Conservation (phyloP, 1,284 basidiomycete genomes). For the Ustilago lituana region DNA sequence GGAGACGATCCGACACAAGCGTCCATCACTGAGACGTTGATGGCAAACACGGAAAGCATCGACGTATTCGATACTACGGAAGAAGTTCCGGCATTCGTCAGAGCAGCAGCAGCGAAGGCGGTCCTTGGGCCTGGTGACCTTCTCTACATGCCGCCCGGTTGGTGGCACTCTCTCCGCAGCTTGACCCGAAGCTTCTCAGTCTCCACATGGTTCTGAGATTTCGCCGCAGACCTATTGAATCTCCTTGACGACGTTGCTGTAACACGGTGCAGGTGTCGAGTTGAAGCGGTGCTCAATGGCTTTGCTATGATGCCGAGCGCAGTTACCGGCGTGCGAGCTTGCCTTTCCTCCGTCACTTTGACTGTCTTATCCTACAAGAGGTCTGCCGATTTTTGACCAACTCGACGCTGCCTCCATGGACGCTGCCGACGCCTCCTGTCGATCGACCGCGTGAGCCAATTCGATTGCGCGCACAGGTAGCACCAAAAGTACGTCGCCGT, state of each 20-base stretch:
- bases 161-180: conserved; percentile 57
- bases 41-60: conserved; percentile 49
- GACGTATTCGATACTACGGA: conserved; percentile 34
- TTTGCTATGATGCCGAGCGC: too few species aligned
- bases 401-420: too few species aligned
- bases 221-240: not conserved
- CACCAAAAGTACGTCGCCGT: too few species aligned
- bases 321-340: too few species aligned
- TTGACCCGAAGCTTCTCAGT: conserved; percentile 37
- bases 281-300: too few species aligned
- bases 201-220: conserved; percentile 34
- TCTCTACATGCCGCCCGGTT: conserved; percentile 54
- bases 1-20: not conserved
- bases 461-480: too few species aligned
- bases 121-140: conserved; percentile 52
- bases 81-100: conserved; percentile 3
- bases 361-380: not conserved
- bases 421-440: too few species aligned
- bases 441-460: too few species aligned
- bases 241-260: too few species aligned
- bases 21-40: conserved; percentile 27
- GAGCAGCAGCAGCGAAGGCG: conserved; percentile 19
- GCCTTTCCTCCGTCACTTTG: conserved; percentile 5
- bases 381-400: not conserved
- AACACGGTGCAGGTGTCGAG: too few species aligned